A percentile compares a stretch with the other conserved stretches of the same genome.
These are phyloP conservation scores for Botryotinia narcissicola DNA, from an alignment of 2,329 filamentous ascomycete species.

Conservation along the genomic window DNA sequence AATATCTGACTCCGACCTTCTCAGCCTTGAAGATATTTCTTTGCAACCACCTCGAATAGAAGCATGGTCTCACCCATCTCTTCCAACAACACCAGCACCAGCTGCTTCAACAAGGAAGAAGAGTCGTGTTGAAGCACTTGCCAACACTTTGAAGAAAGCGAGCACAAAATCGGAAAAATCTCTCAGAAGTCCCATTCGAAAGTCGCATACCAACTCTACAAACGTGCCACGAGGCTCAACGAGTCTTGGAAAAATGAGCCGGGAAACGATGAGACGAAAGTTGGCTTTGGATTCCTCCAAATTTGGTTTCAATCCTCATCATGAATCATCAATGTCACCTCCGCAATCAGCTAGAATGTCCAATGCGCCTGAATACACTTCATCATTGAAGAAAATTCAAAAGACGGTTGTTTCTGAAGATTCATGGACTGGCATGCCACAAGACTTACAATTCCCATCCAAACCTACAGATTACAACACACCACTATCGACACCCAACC, in stretches of 20 bases:
- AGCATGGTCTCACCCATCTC: conserved; percentile 24
- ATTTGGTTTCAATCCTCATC: conserved; percentile 48
- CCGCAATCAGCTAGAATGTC: conserved; percentile 45
- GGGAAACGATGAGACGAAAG: conserved; percentile 48
- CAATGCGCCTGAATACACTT: conserved; percentile 19
- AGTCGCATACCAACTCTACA: conserved; percentile 35
- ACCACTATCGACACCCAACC: conserved; percentile 31
- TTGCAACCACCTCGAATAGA: conserved; percentile 32
- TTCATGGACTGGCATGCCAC: conserved; percentile 32
- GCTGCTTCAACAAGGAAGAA: conserved; percentile 27
- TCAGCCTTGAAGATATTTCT: conserved; percentile 36
- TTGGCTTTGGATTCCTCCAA: conserved; percentile 44
- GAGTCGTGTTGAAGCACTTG: conserved; percentile 44
- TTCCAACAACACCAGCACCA: conserved; percentile 32
- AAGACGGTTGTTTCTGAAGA: conserved; percentile 39
- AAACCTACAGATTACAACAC: conserved; percentile 26
- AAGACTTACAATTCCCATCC: conserved; percentile 34
- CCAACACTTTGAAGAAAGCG: conserved; percentile 44
- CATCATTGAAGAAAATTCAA: conserved; percentile 19
- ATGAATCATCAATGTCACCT: conserved; percentile 45
- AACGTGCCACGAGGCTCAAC: conserved; percentile 37
- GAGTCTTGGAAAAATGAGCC: conserved; percentile 40
- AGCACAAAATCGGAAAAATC: conserved; percentile 33
- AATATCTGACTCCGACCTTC: conserved; percentile 37
- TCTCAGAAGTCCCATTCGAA: conserved; percentile 43